phyloP scores from a whole-genome alignment of 2,329 filamentous ascomycete species.

The Fusarium avenaceum region DNA sequence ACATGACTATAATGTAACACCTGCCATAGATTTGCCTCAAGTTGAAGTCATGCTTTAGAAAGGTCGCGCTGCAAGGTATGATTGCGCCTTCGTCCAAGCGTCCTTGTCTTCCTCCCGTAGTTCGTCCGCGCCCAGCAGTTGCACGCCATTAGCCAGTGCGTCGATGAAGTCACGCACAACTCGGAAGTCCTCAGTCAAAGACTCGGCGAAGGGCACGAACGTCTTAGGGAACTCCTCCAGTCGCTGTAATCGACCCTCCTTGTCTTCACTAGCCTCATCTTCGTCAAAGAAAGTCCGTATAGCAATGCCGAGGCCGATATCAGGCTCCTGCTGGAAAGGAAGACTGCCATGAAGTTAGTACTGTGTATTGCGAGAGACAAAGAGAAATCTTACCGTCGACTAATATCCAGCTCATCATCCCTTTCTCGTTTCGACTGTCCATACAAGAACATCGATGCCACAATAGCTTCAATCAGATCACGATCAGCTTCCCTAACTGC shows the following conservation, averaged over 20 bases:
- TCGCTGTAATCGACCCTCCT: slow-evolving; percentile 60
- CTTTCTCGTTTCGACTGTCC: slow-evolving; percentile 81
- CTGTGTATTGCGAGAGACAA: neutral
- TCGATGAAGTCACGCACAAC: slow-evolving; percentile 70
- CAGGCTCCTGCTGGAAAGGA: slow-evolving; percentile 77
- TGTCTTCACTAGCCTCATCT: slow-evolving; percentile 69
- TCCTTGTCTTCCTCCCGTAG: slow-evolving; percentile 62
- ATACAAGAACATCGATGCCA: slow-evolving; percentile 83
- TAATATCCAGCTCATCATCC: slow-evolving; percentile 75
- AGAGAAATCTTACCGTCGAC: slow-evolving; percentile 71
- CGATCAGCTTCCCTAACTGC: slow-evolving; percentile 83
- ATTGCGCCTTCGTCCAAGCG: slow-evolving; percentile 68
- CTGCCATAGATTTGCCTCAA: slow-evolving; percentile 37
- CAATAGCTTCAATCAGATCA: slow-evolving; percentile 85
- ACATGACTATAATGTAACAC: slow-evolving; percentile 40
- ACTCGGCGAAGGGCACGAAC: slow-evolving; percentile 70
- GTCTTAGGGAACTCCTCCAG: slow-evolving; percentile 65
- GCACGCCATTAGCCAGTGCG: slow-evolving; percentile 69
- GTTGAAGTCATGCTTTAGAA: slow-evolving; percentile 50
- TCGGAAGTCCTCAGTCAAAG: slow-evolving; percentile 71
- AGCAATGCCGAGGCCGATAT: slow-evolving; percentile 82
- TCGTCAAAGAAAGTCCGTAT: slow-evolving; percentile 85
- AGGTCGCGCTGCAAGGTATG: slow-evolving; percentile 63
- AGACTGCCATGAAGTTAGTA: slow-evolving; percentile 59
- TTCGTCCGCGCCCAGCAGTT: slow-evolving; percentile 64